Percentiles rank a stretch among this genome's conserved stretches.
These are phyloP conservation scores for Emericellopsis terricola DNA, from an alignment of 495 filamentous ascomycete species.

Conservation along the genomic window DNA sequence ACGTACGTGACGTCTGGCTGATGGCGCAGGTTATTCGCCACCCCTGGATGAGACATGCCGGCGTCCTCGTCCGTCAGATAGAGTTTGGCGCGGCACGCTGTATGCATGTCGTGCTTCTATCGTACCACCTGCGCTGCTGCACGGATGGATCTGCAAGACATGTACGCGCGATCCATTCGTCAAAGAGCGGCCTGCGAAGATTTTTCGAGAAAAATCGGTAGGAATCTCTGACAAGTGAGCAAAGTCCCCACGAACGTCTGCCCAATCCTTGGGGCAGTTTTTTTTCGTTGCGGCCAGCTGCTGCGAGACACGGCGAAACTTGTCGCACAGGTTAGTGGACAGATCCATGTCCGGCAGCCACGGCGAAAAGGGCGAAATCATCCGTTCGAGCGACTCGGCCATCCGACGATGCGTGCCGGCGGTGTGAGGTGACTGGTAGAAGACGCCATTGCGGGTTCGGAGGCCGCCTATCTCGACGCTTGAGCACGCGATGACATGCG, in stretches of 20 bases:
- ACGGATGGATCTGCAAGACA: neutral
- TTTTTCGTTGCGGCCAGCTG: slow-evolving; percentile 35
- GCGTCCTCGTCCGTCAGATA: neutral
- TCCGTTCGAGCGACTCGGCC: slow-evolving; percentile 50
- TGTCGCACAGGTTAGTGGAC: slow-evolving; percentile 83
- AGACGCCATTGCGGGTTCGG: slow-evolving; percentile 1
- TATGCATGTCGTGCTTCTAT: neutral
- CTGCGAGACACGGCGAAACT: slow-evolving; percentile 66
- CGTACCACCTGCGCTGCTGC: neutral
- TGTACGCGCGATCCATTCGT: neutral
- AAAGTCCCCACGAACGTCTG: neutral
- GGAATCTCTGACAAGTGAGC: neutral
- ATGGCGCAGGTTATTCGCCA: slow-evolving; percentile 61
- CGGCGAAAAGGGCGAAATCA: slow-evolving; percentile 59
- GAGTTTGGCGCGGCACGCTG: neutral
- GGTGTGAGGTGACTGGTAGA: slow-evolving; percentile 41
- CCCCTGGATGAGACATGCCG: neutral
- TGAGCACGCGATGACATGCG: slow-evolving; percentile 54
- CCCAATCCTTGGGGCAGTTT: slow-evolving; percentile 17
- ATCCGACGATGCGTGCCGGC: slow-evolving; percentile 45
- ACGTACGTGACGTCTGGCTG: slow-evolving; percentile 57
- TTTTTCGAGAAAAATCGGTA: neutral
- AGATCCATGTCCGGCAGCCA: slow-evolving; percentile 88
- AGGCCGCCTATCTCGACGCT: slow-evolving; percentile 57
- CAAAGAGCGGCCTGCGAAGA: neutral